phyloP scores from a whole-genome alignment of 352 stramenopile genomes.

The Globisporangium spiculum region DNA sequence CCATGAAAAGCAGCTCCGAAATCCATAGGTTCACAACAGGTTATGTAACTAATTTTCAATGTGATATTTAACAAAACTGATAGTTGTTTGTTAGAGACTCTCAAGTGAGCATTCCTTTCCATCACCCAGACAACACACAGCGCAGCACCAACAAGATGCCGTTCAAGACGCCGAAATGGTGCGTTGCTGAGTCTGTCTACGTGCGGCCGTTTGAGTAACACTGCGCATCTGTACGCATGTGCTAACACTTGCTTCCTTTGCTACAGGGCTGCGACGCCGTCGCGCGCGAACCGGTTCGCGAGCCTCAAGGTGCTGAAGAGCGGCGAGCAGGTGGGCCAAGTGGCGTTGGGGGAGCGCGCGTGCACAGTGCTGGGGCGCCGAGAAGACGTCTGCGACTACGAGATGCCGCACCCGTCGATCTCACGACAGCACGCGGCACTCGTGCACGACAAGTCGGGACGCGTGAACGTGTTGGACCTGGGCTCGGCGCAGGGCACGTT shows the following conservation, averaged over 20 bases:
- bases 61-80: too few relatives aligned
- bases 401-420: constrained; percentile 76
- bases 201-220: not conserved
- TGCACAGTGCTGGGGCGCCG: constrained; percentile 79
- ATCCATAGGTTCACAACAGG: too few relatives aligned
- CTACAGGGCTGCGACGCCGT: constrained; percentile 47
- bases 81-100: not conserved
- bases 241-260: not conserved
- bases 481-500: constrained; percentile 84
- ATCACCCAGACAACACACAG: not conserved
- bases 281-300: constrained; percentile 39
- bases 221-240: not conserved
- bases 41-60: too few relatives aligned
- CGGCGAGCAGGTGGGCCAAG: constrained; percentile 36
- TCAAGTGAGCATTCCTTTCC: not conserved
- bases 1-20: too few relatives aligned
- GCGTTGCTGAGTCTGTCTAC: not conserved
- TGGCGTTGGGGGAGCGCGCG: constrained; percentile 45
- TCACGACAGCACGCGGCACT: constrained; percentile 79
- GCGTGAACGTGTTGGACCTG: constrained; percentile 69
- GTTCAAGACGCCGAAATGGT: constrained; percentile 10
- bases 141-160: not conserved
- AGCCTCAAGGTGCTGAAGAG: constrained; percentile 55
- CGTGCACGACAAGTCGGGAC: constrained; percentile 55
- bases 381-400: constrained; percentile 67